Evolutionary conservation across 2,329 filamentous ascomycete species (phyloP), one percentile per base, ranked within the genome.

Genomic region (Scortechinia acanthostroma): DNA sequence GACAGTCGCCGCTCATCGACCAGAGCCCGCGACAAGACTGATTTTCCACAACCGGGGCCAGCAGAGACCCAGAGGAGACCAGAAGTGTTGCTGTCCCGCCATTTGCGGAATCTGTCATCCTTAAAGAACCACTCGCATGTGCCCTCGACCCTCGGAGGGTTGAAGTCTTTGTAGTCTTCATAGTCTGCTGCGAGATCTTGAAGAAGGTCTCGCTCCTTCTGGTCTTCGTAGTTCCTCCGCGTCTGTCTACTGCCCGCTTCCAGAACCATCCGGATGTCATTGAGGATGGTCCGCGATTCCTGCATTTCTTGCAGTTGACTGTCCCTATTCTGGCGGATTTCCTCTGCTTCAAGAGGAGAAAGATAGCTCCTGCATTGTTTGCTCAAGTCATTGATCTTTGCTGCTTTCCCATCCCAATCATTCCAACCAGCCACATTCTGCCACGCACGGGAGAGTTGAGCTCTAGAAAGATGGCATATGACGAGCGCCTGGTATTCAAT

Each of bases 41-140:
- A 65, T 45, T 64, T 64, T 3, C 61, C 60, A 46, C 58, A 61
- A 1, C 60, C 58, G 4, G 58, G 60, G 6, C 53, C 55, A 3
- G 59, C 59, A 4, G 57, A 57, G 2, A 64, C 53, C 58, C 58
- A 63, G 5, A 63, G 50, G 22, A 60, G 35, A 28, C 46, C 51
- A 0, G 55, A 55, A 3, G 45, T 15, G 0, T 22, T 23, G n/a
- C 47, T 42, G 1, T 55, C 46, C 3, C 49, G 49, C 62, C 61
- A 65, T 4, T 48, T 35, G 4, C 37, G 48, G 20, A 59, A 65
- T 13, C 22, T 45, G 0, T 45, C 22, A 42, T 64, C 52, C 2
- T 48, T 5, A 3, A 62, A 45, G 19, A 64, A 57, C 62, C 61
- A 65, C 13, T 57, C 51, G 37, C 60, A 64, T 1, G 62, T 65